Percentiles rank a stretch among this genome's conserved stretches.
phyloP scores from a whole-genome alignment of 1,139 yeast species.

The Suhomyces ambrosiae region DNA sequence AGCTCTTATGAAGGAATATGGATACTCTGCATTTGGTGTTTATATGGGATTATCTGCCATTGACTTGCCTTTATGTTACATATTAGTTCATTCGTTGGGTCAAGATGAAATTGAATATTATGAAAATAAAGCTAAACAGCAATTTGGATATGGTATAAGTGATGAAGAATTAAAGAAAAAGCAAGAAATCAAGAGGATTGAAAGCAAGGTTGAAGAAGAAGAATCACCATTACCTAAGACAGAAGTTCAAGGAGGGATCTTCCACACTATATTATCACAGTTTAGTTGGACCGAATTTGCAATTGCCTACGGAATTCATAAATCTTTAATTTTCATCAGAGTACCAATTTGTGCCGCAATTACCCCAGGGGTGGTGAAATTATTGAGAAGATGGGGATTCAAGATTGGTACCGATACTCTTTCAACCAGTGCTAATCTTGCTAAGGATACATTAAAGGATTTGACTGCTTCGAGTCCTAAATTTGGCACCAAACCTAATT shows the following conservation, averaged over 20 bases:
- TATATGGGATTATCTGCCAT: constrained; percentile 69
- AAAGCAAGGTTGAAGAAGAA: constrained; percentile 25
- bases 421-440: constrained; percentile 38
- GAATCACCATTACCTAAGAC: constrained; percentile 19
- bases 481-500: constrained; percentile 56
- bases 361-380: constrained; percentile 75
- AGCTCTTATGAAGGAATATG: constrained; percentile 80
- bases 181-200: constrained; percentile 36
- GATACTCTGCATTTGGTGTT: constrained; percentile 87
- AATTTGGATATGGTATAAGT: constrained; percentile 56
- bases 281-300: constrained; percentile 70
- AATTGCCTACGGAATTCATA: constrained; percentile 92
- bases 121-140: constrained; percentile 61
- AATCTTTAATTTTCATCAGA: constrained; percentile 76
- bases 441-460: constrained; percentile 39
- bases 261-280: constrained; percentile 38
- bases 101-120: constrained; percentile 72
- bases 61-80: constrained; percentile 82
- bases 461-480: constrained; percentile 43
- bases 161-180: constrained; percentile 41
- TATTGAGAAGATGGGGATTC: constrained; percentile 77
- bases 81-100: constrained; percentile 83
- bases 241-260: constrained; percentile 14
- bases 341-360: constrained; percentile 91
- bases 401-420: constrained; percentile 61